These are phyloP conservation scores for Miamiensis avidus DNA, from an alignment of 169 alveolate genomes.

Conservation along the genomic window DNA sequence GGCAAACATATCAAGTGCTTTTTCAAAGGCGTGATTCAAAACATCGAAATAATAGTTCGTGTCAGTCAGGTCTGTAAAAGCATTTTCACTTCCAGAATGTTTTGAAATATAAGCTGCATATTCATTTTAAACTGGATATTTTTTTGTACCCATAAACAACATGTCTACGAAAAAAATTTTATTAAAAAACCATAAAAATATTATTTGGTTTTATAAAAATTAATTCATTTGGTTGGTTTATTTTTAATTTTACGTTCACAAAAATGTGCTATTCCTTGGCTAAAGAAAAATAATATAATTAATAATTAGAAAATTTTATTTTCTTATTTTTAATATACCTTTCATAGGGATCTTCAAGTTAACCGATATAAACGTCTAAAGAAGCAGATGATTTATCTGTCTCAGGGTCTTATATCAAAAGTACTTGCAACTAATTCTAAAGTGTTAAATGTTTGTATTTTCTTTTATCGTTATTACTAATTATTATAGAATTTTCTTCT, in stretches of 20 bases:
- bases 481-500: no score
- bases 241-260: conserved; percentile 70
- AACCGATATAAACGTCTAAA: conserved; percentile 78
- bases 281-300: no score
- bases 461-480: conserved; percentile 49
- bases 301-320: no score
- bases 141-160: conserved; percentile 91
- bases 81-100: conserved; percentile 90
- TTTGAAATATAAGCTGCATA: conserved; percentile 80
- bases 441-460: conserved; percentile 43
- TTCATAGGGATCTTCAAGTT: conserved; percentile 81
- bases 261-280: conserved; percentile 91
- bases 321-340: background rate
- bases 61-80: conserved; percentile 84
- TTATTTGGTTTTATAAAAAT: background rate
- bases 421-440: conserved; percentile 39
- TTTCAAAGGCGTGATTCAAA: conserved; percentile 84
- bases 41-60: conserved; percentile 89
- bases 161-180: conserved; percentile 48
- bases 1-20: conserved; percentile 89
- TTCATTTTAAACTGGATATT: conserved; percentile 90
- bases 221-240: no score
- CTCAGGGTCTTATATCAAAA: conserved; percentile 57
- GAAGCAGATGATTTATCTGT: conserved; percentile 76
- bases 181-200: no score